Evolutionary conservation across 352 stramenopile genomes (phyloP), one percentile per base, ranked within the genome.

Genomic region (Aphanomyces astaci): DNA sequence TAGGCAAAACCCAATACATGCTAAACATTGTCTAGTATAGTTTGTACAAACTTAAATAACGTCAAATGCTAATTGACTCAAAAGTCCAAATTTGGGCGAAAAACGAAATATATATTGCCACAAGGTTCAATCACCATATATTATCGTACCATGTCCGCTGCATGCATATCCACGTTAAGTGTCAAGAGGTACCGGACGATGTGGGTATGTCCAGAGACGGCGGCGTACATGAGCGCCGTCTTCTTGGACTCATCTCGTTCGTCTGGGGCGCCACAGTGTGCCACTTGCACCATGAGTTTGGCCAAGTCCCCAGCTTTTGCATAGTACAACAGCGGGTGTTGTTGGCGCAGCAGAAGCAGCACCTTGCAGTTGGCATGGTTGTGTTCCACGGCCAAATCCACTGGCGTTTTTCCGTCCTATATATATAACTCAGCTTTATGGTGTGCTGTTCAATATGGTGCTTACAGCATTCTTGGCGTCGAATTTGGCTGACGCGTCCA

Each of bases 211-310:
- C 60, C 60, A 53, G 33, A n/a, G 30, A 22, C 36, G 13, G 60
- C 60, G 7, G 60, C 60, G 11, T 53, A 53, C 60, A 66, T 66
- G 32, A 66, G 60, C 32, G 60, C 60, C 3, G 60, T 53, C 15
- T 49, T 45, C 24, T 39, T 39, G 10, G 43, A 32, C 36, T 66
- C 60, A 24, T 66, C 60, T 17, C 36, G 33, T 19, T 66, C 60
- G 24, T 66, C 36, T 17, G 52, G 27, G n/a, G 11, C 19, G 17
- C 36, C 19, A 9, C 36, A 10, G 13, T 22, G 36, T 22, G 24
- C 27, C 3, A 66, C 3, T 13, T 30, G 22, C 9, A 2, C 31
- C 11, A 25, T 46, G 3, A 66, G 36, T 11, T 27, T 36, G 19
- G 36, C 7, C 13, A 64, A 19, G 25, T 64, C 36, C 15, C 60